Percentiles rank a stretch among this genome's conserved stretches.
Conservation (phyloP, 345 rosid species). For the Hibiscus syriacus region DNA sequence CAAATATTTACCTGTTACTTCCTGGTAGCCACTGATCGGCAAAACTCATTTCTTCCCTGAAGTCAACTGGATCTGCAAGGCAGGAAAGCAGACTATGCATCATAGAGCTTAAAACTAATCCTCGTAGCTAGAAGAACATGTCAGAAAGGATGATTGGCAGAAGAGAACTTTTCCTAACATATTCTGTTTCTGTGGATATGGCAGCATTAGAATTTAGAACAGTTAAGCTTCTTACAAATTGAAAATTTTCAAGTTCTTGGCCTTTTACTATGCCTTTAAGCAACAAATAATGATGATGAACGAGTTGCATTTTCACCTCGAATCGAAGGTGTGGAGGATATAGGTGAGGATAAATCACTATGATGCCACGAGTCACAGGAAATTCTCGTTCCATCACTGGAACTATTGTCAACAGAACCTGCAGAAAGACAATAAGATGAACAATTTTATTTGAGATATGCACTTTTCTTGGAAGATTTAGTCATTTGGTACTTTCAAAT, state of each 20-base stretch:
- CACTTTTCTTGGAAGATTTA: background rate
- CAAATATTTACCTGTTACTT: slow-evolving; percentile 28
- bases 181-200: too few relatives aligned
- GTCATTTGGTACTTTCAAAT: background rate
- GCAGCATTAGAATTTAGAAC: background rate
- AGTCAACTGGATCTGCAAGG: slow-evolving; percentile 23
- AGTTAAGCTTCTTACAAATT: too few relatives aligned
- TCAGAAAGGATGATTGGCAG: too few relatives aligned
- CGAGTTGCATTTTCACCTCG: too few relatives aligned
- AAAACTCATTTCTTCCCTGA: slow-evolving; percentile 6
- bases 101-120: too few relatives aligned
- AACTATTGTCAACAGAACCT: slow-evolving; percentile 24
- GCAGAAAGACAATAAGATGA: background rate
- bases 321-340: background rate
- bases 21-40: slow-evolving; percentile 12
- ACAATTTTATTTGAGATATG: too few relatives aligned
- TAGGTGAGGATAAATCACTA: background rate
- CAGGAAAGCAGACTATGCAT: background rate
- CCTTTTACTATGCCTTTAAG: too few relatives aligned
- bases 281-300: too few relatives aligned
- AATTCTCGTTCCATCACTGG: background rate
- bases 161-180: too few relatives aligned
- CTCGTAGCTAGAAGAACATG: too few relatives aligned
- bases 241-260: too few relatives aligned
- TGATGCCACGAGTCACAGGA: background rate